phyloP scores from a whole-genome alignment of 2,329 filamentous ascomycete genomes.

The Lachnellula cervina region DNA sequence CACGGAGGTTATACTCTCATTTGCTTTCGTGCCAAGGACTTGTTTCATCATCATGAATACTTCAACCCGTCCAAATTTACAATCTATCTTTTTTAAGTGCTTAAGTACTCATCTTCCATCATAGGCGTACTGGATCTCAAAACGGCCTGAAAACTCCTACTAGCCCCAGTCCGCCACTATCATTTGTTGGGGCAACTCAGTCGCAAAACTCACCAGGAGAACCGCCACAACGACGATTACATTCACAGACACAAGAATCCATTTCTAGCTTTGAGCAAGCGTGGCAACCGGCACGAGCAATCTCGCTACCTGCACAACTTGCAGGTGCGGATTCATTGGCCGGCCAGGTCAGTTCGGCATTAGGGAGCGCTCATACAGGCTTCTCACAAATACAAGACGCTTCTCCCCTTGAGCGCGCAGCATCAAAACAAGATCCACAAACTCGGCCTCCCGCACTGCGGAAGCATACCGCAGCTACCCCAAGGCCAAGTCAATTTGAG shows the following conservation, averaged over 20 bases:
- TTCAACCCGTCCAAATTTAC: not conserved
- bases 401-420: not conserved
- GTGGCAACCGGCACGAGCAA: conserved; percentile 14
- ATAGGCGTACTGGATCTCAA: not conserved
- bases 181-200: not conserved
- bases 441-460: too few species aligned
- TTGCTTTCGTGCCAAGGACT: too few species aligned
- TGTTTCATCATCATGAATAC: too few species aligned
- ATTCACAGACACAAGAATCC: not conserved
- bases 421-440: not conserved
- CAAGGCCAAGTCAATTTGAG: not conserved
- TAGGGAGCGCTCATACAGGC: not conserved
- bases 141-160: not conserved
- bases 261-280: conserved; percentile 7
- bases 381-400: not conserved
- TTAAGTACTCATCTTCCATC: not conserved
- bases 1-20: too few species aligned
- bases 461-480: not conserved
- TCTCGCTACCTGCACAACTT: conserved; percentile 3
- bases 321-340: not conserved
- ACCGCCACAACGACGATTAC: not conserved
- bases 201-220: not conserved
- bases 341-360: not conserved
- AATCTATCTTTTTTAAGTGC: not conserved
- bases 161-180: not conserved